Conservation (phyloP, 176 grass and related monocot species). For the Triticum monococcum region DNA sequence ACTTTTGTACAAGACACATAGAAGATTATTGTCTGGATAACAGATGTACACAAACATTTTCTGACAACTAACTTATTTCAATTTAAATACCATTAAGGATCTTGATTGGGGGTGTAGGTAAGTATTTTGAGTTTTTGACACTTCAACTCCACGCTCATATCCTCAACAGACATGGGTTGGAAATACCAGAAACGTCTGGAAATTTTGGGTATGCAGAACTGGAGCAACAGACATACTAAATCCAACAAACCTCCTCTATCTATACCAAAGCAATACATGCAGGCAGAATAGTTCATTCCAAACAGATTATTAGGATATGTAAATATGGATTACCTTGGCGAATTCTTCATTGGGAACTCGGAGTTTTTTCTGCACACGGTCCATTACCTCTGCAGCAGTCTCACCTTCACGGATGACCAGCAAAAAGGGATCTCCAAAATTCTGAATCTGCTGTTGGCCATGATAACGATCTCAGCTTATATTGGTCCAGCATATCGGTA, state of each 20-base stretch:
- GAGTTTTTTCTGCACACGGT: constrained; percentile 67
- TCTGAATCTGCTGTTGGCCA: constrained; percentile 59
- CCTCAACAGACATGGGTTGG: neutral
- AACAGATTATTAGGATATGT: neutral
- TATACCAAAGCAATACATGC: neutral
- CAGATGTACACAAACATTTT: neutral
- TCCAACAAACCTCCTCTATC: neutral
- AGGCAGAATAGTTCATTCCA: constrained; percentile 20
- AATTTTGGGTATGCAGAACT: neutral
- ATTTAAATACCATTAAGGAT: neutral
- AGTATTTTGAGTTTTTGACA: neutral
- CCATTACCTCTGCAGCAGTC: constrained; percentile 59
- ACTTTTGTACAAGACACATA: neutral
- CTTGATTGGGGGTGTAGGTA: neutral
- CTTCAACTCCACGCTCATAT: neutral
- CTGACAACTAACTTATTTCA: neutral
- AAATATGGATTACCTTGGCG: constrained; percentile 57
- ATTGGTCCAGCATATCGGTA: neutral
- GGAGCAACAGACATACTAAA: neutral
- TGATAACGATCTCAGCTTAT: constrained; percentile 22
- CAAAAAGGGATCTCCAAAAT: constrained; percentile 85
- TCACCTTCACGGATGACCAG: constrained; percentile 74
- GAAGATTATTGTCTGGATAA: neutral
- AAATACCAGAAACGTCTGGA: neutral
- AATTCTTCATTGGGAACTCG: constrained; percentile 66